Evolutionary conservation across 495 filamentous ascomycete species (phyloP).

Genomic region (Copromyces sp.): DNA sequence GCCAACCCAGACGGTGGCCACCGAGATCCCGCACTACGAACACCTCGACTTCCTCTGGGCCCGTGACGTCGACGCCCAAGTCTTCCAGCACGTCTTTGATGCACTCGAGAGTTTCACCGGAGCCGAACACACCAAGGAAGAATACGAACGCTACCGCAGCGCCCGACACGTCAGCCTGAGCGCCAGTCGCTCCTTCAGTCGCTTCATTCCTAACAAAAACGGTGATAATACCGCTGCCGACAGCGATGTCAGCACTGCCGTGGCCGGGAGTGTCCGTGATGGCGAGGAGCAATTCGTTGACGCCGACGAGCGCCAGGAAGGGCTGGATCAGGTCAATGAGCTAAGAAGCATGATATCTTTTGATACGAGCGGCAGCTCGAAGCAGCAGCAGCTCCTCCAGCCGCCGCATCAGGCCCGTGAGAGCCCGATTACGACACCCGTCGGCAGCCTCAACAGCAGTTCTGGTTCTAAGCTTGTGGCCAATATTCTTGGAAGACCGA

Average conservation of each 20-base stretch:
- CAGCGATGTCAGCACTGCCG: constrained; percentile 26
- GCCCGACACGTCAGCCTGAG: constrained; percentile 27
- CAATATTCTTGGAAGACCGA: not conserved
- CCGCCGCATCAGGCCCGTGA: constrained; percentile 2
- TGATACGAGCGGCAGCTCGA: not conserved
- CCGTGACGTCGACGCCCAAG: constrained; percentile 66
- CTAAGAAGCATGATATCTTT: not conserved
- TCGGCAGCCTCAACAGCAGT: not conserved
- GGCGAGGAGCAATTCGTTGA: constrained; percentile 2
- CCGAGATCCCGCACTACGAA: constrained; percentile 80
- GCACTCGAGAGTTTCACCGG: constrained; percentile 61
- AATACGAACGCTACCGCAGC: constrained; percentile 37
- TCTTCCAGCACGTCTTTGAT: constrained; percentile 84
- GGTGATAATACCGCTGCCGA: constrained; percentile 13
- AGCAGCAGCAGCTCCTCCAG: not conserved
- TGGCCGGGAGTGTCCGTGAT: constrained; percentile 10
- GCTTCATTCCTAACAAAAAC: constrained; percentile 13
- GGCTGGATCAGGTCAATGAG: not conserved
- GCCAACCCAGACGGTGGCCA: constrained; percentile 72
- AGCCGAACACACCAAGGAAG: constrained; percentile 39
- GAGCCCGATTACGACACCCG: not conserved
- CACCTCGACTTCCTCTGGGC: constrained; percentile 98
- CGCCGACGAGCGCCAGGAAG: not conserved
- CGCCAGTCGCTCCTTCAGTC: constrained; percentile 16
- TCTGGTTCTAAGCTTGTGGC: not conserved